phyloP scores from a whole-genome alignment of 495 filamentous ascomycete species.

The Lepidopterella palustris region DNA sequence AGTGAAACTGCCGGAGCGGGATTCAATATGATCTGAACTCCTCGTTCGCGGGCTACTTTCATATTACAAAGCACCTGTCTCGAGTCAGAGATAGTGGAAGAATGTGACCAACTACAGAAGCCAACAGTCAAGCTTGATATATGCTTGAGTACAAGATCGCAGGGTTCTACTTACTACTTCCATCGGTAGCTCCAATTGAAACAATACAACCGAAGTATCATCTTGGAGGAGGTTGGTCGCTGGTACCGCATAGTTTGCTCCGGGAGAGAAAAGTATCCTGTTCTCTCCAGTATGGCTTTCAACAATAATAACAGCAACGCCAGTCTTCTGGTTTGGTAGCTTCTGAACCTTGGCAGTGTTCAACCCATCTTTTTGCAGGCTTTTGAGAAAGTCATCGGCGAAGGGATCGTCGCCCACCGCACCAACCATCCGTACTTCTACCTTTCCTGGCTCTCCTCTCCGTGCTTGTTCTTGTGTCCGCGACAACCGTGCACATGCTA shows the following conservation, averaged over 20 bases:
- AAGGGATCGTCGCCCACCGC: constrained; percentile 69
- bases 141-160: not conserved
- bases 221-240: constrained; percentile 44
- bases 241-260: constrained; percentile 56
- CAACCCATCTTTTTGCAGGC: constrained; percentile 50
- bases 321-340: constrained; percentile 54
- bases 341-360: constrained; percentile 50
- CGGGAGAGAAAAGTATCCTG: constrained; percentile 72
- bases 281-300: constrained; percentile 80
- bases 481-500: constrained; percentile 64
- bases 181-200: constrained; percentile 85
- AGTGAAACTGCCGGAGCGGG: constrained; percentile 62
- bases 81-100: not conserved
- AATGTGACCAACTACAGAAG: not conserved
- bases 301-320: constrained; percentile 77
- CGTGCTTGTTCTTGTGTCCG: constrained; percentile 40
- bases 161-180: constrained; percentile 46
- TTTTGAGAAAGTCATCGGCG: constrained; percentile 43
- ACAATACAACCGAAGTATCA: constrained; percentile 38
- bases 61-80: constrained; percentile 52
- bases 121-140: not conserved
- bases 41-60: constrained; percentile 43
- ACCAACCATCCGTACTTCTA: constrained; percentile 73
- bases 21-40: constrained; percentile 66
- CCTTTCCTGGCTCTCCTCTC: constrained; percentile 23